phyloP scores from a whole-genome alignment of 75 land plant species.

The Ceratopteris richardii region DNA sequence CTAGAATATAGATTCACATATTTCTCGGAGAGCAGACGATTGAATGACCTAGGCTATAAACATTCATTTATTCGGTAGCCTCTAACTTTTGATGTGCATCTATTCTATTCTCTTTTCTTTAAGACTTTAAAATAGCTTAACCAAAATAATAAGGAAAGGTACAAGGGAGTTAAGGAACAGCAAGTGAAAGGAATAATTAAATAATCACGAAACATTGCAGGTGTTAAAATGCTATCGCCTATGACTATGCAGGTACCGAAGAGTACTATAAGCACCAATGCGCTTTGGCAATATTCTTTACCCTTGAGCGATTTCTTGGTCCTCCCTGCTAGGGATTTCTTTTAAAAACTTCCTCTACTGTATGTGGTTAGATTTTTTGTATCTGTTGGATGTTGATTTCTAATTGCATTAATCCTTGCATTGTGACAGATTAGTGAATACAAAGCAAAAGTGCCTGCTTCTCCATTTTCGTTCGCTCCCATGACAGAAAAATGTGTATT shows the following conservation, averaged over 20 bases:
- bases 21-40: too few relatives aligned
- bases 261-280: constrained; percentile 28
- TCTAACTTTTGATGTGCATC: too few relatives aligned
- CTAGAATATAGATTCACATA: too few relatives aligned
- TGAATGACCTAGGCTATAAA: too few relatives aligned
- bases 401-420: constrained; percentile 29
- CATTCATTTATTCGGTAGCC: too few relatives aligned
- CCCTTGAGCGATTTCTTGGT: constrained; percentile 28
- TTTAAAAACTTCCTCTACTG: constrained; percentile 13
- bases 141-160: too few relatives aligned
- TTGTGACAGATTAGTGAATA: constrained; percentile 52
- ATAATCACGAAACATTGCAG: constrained; percentile 28
- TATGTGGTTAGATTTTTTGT: constrained; percentile 29
- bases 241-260: constrained; percentile 53
- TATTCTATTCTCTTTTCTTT: constrained; percentile 23
- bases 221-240: constrained; percentile 53
- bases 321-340: constrained; percentile 6
- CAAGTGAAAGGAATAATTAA: too few relatives aligned
- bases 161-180: too few relatives aligned
- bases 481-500: constrained; percentile 63
- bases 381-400: constrained; percentile 40
- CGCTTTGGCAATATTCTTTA: constrained; percentile 5
- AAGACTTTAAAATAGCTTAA: constrained; percentile 55
- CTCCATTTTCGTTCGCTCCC: constrained; percentile 68
- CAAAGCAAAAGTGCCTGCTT: constrained; percentile 67